phyloP scores from a whole-genome alignment of 148 eudicot species.

The Vaccinium corymbosum region DNA sequence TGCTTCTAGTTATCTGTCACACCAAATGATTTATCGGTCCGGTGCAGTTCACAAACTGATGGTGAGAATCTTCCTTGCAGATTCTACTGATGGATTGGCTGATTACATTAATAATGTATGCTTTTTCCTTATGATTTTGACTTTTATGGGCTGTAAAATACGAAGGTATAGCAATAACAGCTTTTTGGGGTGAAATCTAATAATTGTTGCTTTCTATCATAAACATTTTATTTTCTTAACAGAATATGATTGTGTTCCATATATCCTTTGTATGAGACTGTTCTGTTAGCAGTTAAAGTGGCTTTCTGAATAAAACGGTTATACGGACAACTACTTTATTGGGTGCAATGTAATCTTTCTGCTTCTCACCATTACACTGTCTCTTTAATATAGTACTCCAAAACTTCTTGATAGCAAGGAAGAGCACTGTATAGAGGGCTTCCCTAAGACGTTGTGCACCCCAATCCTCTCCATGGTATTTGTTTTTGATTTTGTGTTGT shows the following conservation, averaged over 20 bases:
- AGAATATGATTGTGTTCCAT: not conserved
- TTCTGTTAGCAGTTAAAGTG: constrained; percentile 6
- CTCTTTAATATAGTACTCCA: not conserved
- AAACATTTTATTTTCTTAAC: not conserved
- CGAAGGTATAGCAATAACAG: not conserved
- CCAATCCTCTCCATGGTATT: not conserved
- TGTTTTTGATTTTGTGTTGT: not conserved
- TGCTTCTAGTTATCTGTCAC: constrained; percentile 73
- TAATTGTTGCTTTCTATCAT: not conserved
- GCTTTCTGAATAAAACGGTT: not conserved
- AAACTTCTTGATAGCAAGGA: not conserved
- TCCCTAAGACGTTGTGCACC: not conserved
- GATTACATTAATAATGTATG: not conserved
- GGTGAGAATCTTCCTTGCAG: constrained; percentile 43
- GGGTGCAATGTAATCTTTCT: not conserved
- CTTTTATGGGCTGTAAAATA: not conserved
- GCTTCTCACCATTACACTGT: not conserved
- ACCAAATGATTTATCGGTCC: constrained; percentile 73
- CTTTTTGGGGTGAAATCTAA: not conserved
- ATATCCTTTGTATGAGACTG: not conserved
- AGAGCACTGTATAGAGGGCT: not conserved
- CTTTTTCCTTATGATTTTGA: not conserved
- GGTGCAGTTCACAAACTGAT: constrained; percentile 70
- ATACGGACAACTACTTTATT: not conserved
- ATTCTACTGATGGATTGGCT: not conserved